Percentiles rank a stretch among this genome's conserved stretches.
These are phyloP conservation scores for Hypsizygus marmoreus DNA, from an alignment of 768 basidiomycete species.

Conservation along the genomic window DNA sequence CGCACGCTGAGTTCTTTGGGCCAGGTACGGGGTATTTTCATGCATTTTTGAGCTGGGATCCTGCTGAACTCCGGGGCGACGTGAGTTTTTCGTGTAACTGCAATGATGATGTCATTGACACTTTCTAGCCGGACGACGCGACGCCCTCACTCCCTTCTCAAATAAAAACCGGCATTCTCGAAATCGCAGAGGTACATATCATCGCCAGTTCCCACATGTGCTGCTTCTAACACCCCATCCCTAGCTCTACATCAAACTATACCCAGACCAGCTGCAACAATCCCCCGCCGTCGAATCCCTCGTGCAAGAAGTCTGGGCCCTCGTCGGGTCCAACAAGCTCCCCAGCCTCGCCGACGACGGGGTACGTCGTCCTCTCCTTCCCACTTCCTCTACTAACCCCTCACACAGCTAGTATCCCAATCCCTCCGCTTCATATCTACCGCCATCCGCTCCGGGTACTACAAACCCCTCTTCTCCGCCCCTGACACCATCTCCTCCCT, in stretches of 20 bases:
- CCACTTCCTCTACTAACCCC: background rate
- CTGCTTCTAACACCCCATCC: background rate
- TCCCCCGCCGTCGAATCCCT: conserved; percentile 68
- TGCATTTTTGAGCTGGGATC: conserved; percentile 80
- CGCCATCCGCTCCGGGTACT: conserved; percentile 86
- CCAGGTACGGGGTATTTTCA: conserved; percentile 72
- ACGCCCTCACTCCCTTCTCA: conserved; percentile 86
- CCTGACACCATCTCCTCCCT: conserved; percentile 81
- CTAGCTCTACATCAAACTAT: conserved; percentile 80
- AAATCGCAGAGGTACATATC: conserved; percentile 76
- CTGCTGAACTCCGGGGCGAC: conserved; percentile 64
- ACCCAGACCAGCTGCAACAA: conserved; percentile 73
- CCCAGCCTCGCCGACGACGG: conserved; percentile 74
- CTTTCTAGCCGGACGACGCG: conserved; percentile 71
- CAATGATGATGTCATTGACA: conserved; percentile 9
- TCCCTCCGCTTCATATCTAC: conserved; percentile 90
- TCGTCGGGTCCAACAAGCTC: conserved; percentile 73
- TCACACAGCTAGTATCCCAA: conserved; percentile 78
- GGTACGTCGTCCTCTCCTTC: conserved; percentile 39
- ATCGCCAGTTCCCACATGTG: background rate
- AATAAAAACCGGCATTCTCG: conserved; percentile 87
- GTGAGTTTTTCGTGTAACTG: conserved; percentile 42
- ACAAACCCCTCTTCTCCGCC: conserved; percentile 78
- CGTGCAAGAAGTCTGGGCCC: conserved; percentile 88
- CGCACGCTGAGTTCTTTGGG: conserved; percentile 80